phyloP scores from a whole-genome alignment of 768 basidiomycete genomes.

The Lenzites betulinus region DNA sequence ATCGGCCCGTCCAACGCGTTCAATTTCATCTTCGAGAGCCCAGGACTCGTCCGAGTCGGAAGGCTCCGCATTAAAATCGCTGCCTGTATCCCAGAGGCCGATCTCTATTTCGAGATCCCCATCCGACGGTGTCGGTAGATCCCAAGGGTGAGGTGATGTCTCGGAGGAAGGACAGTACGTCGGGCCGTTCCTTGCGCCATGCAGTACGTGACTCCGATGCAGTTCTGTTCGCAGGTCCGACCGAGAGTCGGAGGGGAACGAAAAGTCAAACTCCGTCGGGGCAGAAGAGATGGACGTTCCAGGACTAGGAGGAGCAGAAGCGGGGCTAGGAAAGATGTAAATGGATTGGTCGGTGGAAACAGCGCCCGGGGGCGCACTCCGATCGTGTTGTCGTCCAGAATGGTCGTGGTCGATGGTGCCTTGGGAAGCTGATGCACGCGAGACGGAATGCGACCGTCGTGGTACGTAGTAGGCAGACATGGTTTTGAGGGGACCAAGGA shows the following conservation, averaged over 20 bases:
- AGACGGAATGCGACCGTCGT: conserved; percentile 2
- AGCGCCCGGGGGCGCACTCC: neutral
- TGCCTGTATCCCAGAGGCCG: conserved; percentile 27
- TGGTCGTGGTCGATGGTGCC: neutral
- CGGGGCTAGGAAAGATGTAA: conserved; percentile 31
- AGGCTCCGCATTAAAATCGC: neutral
- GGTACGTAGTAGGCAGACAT: conserved; percentile 27
- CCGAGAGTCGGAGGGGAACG: conserved; percentile 9
- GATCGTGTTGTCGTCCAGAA: neutral
- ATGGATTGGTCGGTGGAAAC: conserved; percentile 23
- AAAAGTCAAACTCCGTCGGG: conserved; percentile 23
- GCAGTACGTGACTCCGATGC: no score
- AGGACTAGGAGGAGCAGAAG: conserved; percentile 28
- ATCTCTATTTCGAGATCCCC: conserved; percentile 21
- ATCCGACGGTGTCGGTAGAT: conserved; percentile 1
- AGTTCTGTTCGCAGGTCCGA: neutral
- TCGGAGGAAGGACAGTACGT: neutral
- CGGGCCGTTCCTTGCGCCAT: neutral
- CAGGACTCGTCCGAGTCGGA: conserved; percentile 15
- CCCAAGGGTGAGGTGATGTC: neutral
- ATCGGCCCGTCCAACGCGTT: conserved; percentile 22
- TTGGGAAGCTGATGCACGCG: neutral
- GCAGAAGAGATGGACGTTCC: conserved; percentile 25
- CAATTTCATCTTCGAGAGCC: conserved; percentile 27
- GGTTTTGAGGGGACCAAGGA: neutral